Base-by-base conservation (phyloP, 805 yeast species). In the Saturnispora galanensis region DNA sequence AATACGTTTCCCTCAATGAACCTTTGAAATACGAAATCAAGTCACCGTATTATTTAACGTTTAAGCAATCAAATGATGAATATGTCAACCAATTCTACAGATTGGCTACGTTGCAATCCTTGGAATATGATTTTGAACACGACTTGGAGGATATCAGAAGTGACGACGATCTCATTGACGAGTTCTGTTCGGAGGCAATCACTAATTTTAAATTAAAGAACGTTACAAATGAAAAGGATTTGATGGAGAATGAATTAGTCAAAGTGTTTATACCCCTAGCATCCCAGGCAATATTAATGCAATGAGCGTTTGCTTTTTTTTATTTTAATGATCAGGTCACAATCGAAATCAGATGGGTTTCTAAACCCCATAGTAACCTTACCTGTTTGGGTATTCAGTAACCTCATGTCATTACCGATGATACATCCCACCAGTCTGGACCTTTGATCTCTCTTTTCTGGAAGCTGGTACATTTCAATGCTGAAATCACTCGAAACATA, bases 41-140 rank as follows among this genome's bases (percentile, higher is more conserved):
- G 45, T 64, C 69, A 0, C 63, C 64, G 0, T 50, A 52, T 26
- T 60, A 44, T 38, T 48, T 51, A 31, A 48, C 55, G 11, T 58
- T 65, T 15, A 40, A 50, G 17, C 40, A 42, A 2, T 45, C 52
- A 7, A 45, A 43, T 8, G 58, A 51, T 1, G 46, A 47, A 1
- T 57, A 60, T 44, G 46, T 46, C 10, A 52, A 49, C 4, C 56
- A 57, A n/a, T 65, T 63, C 45, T 52, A 45, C 33, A 56, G 56
- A 41, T 57, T 66, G 35, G 60, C 67, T 2, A 42, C 64, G 29
- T 47, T 66, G 12, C 70, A 66, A 47, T 59, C 54, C 26, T 44
- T 66, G 7, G 70, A 66, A 48, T 64, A 59, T 37, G 59, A 61
- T 35, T 64, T 62, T 45, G 70, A 66, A 39, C 52, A 55, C 34